Evolutionary conservation across 176 grass and related monocot species (phyloP).

Genomic region (Ananas comosus): DNA sequence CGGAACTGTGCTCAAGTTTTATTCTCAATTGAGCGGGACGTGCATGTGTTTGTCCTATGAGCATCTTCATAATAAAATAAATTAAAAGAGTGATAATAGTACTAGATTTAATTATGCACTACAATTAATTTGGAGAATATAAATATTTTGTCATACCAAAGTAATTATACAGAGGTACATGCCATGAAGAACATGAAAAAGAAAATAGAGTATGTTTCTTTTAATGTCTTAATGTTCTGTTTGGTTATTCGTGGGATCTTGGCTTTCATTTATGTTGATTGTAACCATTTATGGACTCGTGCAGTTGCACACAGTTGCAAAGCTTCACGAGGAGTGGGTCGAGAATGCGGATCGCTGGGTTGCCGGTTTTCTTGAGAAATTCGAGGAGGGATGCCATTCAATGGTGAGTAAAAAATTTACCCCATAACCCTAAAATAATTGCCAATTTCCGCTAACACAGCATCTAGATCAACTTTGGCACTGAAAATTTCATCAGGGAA

Average conservation of each 20-base stretch:
- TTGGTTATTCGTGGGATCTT: not conserved
- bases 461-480: not conserved
- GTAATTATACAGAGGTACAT: too few relatives aligned
- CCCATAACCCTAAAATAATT: not conserved
- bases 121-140: too few relatives aligned
- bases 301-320: constrained; percentile 62
- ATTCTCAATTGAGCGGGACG: too few relatives aligned
- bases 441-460: not conserved
- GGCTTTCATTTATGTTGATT: constrained; percentile 8
- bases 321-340: constrained; percentile 95
- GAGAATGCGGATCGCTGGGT: constrained; percentile 98
- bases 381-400: constrained; percentile 89
- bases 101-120: too few relatives aligned
- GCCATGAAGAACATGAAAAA: too few relatives aligned
- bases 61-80: too few relatives aligned
- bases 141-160: too few relatives aligned
- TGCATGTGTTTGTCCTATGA: too few relatives aligned
- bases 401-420: constrained; percentile 37
- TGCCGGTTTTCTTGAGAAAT: constrained; percentile 91
- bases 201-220: too few relatives aligned
- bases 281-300: constrained; percentile 6
- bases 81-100: too few relatives aligned
- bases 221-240: not conserved
- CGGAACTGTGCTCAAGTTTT: too few relatives aligned
- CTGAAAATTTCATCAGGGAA: constrained; percentile 42